Evolutionary conservation across 805 yeast species (phyloP), one percentile per base, ranked within the genome.

Genomic region (Starmerella asiatica): DNA sequence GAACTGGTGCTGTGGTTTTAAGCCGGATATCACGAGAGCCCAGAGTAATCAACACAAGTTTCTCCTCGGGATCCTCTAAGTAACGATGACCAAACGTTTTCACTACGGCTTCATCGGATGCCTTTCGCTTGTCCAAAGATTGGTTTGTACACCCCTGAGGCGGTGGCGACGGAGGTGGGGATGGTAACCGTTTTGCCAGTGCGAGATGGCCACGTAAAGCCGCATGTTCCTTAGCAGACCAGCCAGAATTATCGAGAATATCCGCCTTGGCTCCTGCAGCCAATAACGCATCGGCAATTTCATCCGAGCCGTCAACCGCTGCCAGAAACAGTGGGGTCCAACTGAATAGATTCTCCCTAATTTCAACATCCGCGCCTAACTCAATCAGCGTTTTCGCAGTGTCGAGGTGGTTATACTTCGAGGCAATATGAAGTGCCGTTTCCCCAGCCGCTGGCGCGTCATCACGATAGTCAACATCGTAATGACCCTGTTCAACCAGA

Each of bases 191-290:
- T 38, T 73, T 73, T 1, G 91, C 77, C 28, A 83, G 71, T 2
- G 64, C 68, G 42, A 86, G 61, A 56, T 85, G 93, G 4, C 97
- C 97, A 51, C 96, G 69, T 34, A 88, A 64, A 36, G 83, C 77
- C 0, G 96, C 95, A 58, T 88, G 97, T 54, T 88, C 97, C 76
- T 84, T 76, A n/a, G 97, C 94, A 16, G 84, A 74, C 97, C 97
- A 88, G 0, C 96, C 96, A 38, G 91, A 78, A 34, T 74, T 78
- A 61, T 88, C 97, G 15, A 70, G 67, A 21, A 65, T 59, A 32
- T 71, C 69, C 42, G 62, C 71, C 6, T 65, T 61, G 4, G 84
- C 79, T 17, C 73, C 75, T 32, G 66, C 54, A 0, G 62, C 59
- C 21, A 77, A 57, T 45, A 88, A 64, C 7, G 70, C 44, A 32